A percentile compares a stretch with the other conserved stretches of the same genome.
Conservation (phyloP, 176 grass and related monocot species). For the Avena insularis region DNA sequence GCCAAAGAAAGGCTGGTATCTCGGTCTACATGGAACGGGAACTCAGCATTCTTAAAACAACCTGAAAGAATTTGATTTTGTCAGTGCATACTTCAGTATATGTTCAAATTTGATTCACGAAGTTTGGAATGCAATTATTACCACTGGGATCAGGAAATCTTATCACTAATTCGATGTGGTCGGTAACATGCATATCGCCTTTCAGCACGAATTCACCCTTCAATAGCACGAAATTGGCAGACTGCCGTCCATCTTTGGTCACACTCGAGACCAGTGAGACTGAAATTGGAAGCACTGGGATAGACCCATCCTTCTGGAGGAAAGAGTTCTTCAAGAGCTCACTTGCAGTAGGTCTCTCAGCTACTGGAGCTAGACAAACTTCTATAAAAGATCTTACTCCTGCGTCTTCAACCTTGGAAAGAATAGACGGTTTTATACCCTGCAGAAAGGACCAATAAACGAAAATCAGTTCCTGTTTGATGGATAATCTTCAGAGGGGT, state of each 20-base stretch:
- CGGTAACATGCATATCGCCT: conserved; percentile 20
- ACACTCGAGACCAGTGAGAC: conserved; percentile 42
- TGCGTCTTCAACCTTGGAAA: conserved; percentile 54
- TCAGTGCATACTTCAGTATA: background rate
- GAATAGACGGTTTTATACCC: conserved; percentile 59
- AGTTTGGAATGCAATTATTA: conserved; percentile 10
- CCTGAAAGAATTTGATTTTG: conserved; percentile 37
- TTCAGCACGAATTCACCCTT: conserved; percentile 45
- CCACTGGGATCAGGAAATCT: conserved; percentile 52
- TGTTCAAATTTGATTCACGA: background rate
- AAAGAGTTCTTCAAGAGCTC: conserved; percentile 57
- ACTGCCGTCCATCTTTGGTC: conserved; percentile 11
- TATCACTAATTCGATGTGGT: conserved; percentile 35
- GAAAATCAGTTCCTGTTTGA: background rate
- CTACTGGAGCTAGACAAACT: conserved; percentile 52
- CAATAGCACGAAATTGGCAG: conserved; percentile 32
- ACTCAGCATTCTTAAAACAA: conserved; percentile 36
- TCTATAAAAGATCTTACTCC: conserved; percentile 64
- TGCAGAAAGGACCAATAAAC: conserved; percentile 11
- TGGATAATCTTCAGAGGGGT: background rate
- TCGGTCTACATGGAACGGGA: conserved; percentile 40
- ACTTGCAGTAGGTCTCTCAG: conserved; percentile 35
- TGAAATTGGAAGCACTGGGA: conserved; percentile 32
- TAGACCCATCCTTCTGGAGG: conserved; percentile 41
- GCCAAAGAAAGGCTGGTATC: conserved; percentile 51